Conservation (phyloP, 371 early-diverging fungal species). For the Blakeslea trispora region DNA sequence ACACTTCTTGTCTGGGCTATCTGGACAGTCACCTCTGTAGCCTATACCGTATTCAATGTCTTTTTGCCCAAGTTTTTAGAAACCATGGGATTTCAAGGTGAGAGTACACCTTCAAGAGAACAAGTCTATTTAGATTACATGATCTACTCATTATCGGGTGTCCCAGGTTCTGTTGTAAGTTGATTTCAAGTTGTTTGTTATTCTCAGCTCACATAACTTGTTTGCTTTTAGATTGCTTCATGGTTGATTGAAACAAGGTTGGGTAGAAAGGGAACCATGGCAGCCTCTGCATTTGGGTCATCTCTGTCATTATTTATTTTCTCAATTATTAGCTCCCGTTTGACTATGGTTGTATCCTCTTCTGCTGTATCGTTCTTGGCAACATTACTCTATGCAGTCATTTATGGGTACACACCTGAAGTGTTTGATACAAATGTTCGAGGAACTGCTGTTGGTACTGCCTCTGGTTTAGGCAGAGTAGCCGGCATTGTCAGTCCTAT, state of each 20-base stretch:
- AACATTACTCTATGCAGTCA: conserved; percentile 81
- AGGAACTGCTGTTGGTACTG: conserved; percentile 81
- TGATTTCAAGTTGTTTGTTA: background rate
- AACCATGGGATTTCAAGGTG: conserved; percentile 48
- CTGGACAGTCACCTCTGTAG: conserved; percentile 78
- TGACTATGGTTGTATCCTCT: conserved; percentile 64
- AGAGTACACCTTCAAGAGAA: conserved; percentile 39
- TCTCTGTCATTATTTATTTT: conserved; percentile 68
- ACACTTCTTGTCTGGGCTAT: conserved; percentile 77
- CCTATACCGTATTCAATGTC: conserved; percentile 87
- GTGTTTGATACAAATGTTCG: conserved; percentile 78
- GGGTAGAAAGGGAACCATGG: conserved; percentile 85
- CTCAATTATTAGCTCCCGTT: conserved; percentile 51
- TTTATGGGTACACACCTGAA: conserved; percentile 90
- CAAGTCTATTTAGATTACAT: conserved; percentile 77
- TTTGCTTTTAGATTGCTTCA: conserved; percentile 57
- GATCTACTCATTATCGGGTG: conserved; percentile 75
- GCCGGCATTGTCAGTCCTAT: conserved; percentile 80
- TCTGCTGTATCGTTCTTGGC: conserved; percentile 71
- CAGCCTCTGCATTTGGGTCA: conserved; percentile 71
- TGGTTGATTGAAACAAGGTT: conserved; percentile 74
- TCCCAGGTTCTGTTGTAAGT: conserved; percentile 79
- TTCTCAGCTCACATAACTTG: too few relatives aligned
- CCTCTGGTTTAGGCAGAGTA: conserved; percentile 76
- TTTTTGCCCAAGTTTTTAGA: conserved; percentile 79